Percentiles rank a stretch among this genome's conserved stretches.
Evolutionary conservation across 2,329 filamentous ascomycete species (phyloP).

Genomic region (Colletotrichum spaethianum): DNA sequence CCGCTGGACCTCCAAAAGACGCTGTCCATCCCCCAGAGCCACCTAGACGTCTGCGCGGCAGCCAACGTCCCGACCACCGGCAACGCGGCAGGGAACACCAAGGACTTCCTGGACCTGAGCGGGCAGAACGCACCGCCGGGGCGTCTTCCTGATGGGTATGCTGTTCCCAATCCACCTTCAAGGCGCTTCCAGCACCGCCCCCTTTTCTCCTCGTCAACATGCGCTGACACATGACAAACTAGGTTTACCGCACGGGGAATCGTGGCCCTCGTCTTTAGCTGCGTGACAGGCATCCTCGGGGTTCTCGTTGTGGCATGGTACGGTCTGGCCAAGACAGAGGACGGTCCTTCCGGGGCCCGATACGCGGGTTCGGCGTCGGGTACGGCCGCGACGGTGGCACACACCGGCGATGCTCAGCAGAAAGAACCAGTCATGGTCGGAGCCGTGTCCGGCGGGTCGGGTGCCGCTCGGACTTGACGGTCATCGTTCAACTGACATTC

Average conservation of each 20-base stretch:
- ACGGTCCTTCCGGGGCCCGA: conserved; percentile 1
- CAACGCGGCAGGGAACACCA: conserved; percentile 82
- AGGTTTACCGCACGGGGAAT: conserved; percentile 80
- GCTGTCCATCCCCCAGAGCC: conserved; percentile 71
- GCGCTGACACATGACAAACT: neutral
- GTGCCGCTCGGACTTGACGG: conserved; percentile 1
- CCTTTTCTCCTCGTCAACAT: neutral
- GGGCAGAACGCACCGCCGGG: conserved; percentile 71
- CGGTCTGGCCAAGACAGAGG: conserved; percentile 58
- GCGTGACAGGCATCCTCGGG: conserved; percentile 77
- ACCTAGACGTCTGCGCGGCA: conserved; percentile 70
- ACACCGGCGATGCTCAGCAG: neutral
- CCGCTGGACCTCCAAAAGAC: conserved; percentile 73
- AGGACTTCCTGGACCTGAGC: conserved; percentile 72
- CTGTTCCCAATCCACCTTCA: conserved; percentile 31
- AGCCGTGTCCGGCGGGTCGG: conserved; percentile 4
- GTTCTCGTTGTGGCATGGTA: conserved; percentile 78
- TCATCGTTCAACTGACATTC: neutral
- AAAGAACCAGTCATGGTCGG: conserved; percentile 23
- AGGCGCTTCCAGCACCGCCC: neutral
- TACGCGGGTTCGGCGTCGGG: neutral
- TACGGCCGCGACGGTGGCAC: neutral
- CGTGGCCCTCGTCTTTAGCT: conserved; percentile 81
- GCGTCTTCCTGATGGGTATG: conserved; percentile 73
- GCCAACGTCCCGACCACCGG: conserved; percentile 67